phyloP scores from a whole-genome alignment of 345 rosid species.

The Dipteronia dyeriana region DNA sequence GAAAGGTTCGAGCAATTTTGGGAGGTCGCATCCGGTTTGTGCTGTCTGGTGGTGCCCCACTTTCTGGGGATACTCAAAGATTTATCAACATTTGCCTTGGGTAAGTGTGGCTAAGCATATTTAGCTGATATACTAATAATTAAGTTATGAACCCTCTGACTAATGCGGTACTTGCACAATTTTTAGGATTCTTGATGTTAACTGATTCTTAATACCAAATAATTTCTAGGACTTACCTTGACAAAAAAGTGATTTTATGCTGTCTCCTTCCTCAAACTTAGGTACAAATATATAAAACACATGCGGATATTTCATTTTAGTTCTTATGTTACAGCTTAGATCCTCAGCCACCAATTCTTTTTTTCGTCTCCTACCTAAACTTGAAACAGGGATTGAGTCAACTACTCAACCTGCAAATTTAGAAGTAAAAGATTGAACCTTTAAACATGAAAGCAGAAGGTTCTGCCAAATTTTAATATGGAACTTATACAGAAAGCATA shows the following conservation, averaged over 20 bases:
- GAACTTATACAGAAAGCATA: not conserved
- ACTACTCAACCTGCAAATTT: not conserved
- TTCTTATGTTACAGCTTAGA: not conserved
- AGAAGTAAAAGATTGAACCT: not conserved
- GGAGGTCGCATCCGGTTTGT: constrained; percentile 92
- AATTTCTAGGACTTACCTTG: not conserved
- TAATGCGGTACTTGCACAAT: not conserved
- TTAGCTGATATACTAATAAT: constrained; percentile 18
- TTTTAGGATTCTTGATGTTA: not conserved
- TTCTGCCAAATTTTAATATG: not conserved
- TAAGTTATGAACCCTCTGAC: constrained; percentile 10
- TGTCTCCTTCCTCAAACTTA: not conserved
- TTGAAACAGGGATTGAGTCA: not conserved
- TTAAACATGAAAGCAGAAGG: not conserved
- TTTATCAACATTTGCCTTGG: constrained; percentile 97
- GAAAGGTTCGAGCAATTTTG: constrained; percentile 77
- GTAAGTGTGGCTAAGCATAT: constrained; percentile 46
- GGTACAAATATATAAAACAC: not conserved
- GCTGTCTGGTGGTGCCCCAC: constrained; percentile 99
- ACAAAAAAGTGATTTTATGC: not conserved
- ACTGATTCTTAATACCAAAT: not conserved
- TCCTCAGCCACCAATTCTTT: too few relatives aligned
- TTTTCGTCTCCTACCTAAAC: not conserved
- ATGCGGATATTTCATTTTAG: not conserved
- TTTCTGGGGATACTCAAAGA: constrained; percentile 96